Percentiles rank a stretch among this genome's conserved stretches.
phyloP scores from a whole-genome alignment of 2,329 filamentous ascomycete species.

The Xylariaceae sp. region DNA sequence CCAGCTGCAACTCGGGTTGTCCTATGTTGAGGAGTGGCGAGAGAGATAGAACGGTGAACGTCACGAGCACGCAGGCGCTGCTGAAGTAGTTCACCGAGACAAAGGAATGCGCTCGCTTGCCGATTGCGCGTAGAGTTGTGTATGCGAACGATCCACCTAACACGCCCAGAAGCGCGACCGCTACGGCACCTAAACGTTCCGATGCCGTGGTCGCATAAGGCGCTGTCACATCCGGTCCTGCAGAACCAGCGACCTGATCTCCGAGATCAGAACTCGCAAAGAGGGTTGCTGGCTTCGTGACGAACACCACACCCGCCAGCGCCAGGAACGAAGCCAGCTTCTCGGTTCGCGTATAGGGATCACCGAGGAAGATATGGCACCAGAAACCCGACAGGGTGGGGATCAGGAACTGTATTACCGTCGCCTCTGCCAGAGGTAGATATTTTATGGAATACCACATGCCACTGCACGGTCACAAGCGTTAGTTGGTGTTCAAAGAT shows the following conservation, averaged over 20 bases:
- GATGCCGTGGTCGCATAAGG: constrained; percentile 33
- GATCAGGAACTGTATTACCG: constrained; percentile 81
- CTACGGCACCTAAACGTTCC: constrained; percentile 65
- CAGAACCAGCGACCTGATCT: constrained; percentile 8
- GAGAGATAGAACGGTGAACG: constrained; percentile 52
- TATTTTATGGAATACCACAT: constrained; percentile 51
- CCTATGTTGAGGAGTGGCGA: constrained; percentile 31
- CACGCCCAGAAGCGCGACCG: constrained; percentile 69
- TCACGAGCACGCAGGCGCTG: constrained; percentile 63
- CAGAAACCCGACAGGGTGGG: constrained; percentile 75
- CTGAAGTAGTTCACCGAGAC: constrained; percentile 83
- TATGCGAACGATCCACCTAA: constrained; percentile 69
- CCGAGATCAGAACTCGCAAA: constrained; percentile 26
- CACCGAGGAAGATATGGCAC: constrained; percentile 67
- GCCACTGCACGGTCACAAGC: constrained; percentile 34
- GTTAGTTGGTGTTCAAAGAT: not conserved
- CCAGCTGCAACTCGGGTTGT: constrained; percentile 38
- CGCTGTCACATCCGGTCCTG: constrained; percentile 14
- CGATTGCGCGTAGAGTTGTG: constrained; percentile 73
- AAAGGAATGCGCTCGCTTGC: constrained; percentile 72
- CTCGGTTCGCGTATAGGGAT: constrained; percentile 73
- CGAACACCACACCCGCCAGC: constrained; percentile 73
- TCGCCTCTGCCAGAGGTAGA: constrained; percentile 72
- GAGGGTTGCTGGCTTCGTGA: constrained; percentile 60
- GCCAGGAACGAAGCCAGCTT: constrained; percentile 72